Evolutionary conservation across 2,329 filamentous ascomycete species (phyloP).

Genomic region (Cladosporium sp.): DNA sequence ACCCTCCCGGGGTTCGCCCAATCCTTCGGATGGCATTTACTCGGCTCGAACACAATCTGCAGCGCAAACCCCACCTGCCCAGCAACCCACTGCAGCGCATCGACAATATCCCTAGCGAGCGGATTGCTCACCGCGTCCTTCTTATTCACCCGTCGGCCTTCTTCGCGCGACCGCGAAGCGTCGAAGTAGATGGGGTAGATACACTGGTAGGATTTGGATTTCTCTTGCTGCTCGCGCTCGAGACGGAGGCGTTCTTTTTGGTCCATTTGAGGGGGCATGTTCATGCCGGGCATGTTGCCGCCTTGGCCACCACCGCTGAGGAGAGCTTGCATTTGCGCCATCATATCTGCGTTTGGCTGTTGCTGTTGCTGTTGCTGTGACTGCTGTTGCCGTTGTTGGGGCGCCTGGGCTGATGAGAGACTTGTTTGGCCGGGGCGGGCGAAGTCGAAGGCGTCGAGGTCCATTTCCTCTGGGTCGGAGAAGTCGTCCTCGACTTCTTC

Average conservation of each 20-base stretch:
- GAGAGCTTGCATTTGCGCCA: constrained; percentile 32
- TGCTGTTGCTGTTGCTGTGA: neutral
- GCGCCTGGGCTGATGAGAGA: constrained; percentile 23
- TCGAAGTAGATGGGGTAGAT: constrained; percentile 98
- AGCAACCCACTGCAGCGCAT: constrained; percentile 70
- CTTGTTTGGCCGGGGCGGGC: constrained; percentile 31
- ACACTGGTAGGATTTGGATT: constrained; percentile 76
- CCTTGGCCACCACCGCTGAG: constrained; percentile 23
- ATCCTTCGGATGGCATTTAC: constrained; percentile 91
- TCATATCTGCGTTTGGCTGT: constrained; percentile 22
- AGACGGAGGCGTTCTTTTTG: constrained; percentile 32
- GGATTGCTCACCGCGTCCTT: constrained; percentile 78
- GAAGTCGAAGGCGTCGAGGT: constrained; percentile 67
- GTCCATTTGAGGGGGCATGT: constrained; percentile 31
- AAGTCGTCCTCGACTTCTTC: constrained; percentile 89
- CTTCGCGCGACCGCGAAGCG: constrained; percentile 67
- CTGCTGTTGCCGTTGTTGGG: constrained; percentile 19
- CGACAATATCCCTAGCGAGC: constrained; percentile 83
- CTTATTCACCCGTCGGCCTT: constrained; percentile 76
- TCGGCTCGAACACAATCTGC: constrained; percentile 80
- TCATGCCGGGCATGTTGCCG: constrained; percentile 23
- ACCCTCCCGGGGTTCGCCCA: constrained; percentile 96
- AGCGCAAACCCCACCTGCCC: constrained; percentile 39
- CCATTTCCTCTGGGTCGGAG: constrained; percentile 80
- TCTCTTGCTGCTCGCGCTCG: constrained; percentile 52